Evolutionary conservation across 2,329 filamentous ascomycete genomes (phyloP), one percentile per base, ranked within the genome.

Genomic region (Coniella lustricola): DNA sequence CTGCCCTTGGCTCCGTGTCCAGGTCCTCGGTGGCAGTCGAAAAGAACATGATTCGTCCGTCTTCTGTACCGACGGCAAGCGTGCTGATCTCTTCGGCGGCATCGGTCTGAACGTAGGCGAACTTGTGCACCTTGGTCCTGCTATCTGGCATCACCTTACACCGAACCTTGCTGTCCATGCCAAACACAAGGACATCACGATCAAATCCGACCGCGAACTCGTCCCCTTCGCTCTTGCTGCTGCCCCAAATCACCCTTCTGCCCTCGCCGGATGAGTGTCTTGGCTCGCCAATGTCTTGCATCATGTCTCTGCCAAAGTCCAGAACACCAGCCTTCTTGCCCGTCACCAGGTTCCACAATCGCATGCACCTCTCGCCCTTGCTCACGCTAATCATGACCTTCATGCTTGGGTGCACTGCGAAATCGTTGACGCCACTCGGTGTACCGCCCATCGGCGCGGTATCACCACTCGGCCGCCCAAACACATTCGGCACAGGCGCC

Each of bases 351-450:
- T 98, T 97, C 93, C 93, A 98, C 55, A 97, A 67, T 55, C 93
- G 75, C 87, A 98, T 94, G 61, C 84, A 89, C 55, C 82, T 83
- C 70, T 98, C 93, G 55, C 90, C 90, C 59, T 85, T 88, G 57
- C 88, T 85, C 8, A 97, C 90, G 58, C 82, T 94, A 52, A 98
- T 81, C 87, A 97, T 95, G 44, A 98, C 73, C 70, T 96, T 97
- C 78, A 95, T 88, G 64, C 87, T 94, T 0, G 93, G 91, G 64
- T 98, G 93, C 21, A 98, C 85, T 2, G 91, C 89, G 64, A 98
- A 95, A 64, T 90, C 87, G 64, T 95, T 97, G 57, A 97, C 81
- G 16, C 93, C 93, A n/a, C 84, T 80, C 0, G 90, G 90, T 21
- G 85, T 81, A 41, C 82, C 86, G 16, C 89, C 90, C 10, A 84